Evolutionary conservation across 495 filamentous ascomycete species (phyloP).

Genomic region (Beverwykella pulmonaria): DNA sequence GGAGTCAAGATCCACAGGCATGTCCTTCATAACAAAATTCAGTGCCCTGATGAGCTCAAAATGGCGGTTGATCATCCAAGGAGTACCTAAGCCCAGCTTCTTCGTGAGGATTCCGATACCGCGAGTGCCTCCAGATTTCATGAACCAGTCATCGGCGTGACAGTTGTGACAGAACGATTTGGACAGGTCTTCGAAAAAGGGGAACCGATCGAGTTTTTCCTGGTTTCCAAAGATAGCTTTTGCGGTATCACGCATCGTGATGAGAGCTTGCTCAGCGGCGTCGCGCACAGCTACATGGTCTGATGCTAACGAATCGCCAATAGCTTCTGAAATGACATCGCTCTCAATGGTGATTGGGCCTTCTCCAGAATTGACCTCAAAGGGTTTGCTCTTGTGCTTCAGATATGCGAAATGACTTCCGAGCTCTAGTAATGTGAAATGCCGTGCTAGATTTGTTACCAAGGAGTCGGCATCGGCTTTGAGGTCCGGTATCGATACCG

Average conservation of each 20-base stretch:
- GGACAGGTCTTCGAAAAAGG: constrained; percentile 79
- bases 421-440: constrained; percentile 90
- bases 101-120: constrained; percentile 84
- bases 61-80: constrained; percentile 79
- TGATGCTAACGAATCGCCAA: constrained; percentile 83
- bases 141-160: constrained; percentile 96
- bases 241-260: constrained; percentile 75
- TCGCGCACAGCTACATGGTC: constrained; percentile 79
- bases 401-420: constrained; percentile 75
- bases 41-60: constrained; percentile 82
- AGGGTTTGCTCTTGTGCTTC: constrained; percentile 71
- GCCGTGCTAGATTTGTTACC: constrained; percentile 76
- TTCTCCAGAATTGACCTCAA: constrained; percentile 82
- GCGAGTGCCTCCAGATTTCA: constrained; percentile 86
- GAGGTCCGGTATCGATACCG: constrained; percentile 79
- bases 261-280: constrained; percentile 75
- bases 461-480: constrained; percentile 70
- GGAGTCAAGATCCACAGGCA: constrained; percentile 86
- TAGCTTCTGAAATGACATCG: constrained; percentile 81
- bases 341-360: constrained; percentile 84
- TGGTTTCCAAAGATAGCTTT: constrained; percentile 75
- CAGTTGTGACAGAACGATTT: constrained; percentile 89
- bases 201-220: constrained; percentile 67
- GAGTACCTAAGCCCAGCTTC: constrained; percentile 76
- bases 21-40: constrained; percentile 96